Evolutionary conservation across 352 stramenopile genomes (phyloP).

Genomic region (Aphanomyces stellatus): DNA sequence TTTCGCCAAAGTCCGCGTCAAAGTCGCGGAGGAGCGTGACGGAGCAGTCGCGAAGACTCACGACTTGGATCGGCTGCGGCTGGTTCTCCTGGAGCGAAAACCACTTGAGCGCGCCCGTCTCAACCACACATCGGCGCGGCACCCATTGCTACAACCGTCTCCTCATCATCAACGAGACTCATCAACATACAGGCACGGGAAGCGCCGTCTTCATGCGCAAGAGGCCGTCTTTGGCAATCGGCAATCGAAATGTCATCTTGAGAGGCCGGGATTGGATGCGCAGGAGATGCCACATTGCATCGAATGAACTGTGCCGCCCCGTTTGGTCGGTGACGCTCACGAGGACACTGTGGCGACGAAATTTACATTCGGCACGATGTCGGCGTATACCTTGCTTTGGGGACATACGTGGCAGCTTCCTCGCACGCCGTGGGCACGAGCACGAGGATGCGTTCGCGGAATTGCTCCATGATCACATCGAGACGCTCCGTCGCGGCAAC

Average conservation of each 20-base stretch:
- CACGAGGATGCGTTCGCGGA: constrained; percentile 1
- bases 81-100: background rate
- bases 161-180: background rate
- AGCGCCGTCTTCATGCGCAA: constrained; percentile 1
- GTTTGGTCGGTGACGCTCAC: background rate
- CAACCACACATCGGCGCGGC: background rate
- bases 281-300: constrained; percentile 17
- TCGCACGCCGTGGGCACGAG: background rate
- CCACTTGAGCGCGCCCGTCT: background rate
- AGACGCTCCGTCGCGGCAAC: background rate
- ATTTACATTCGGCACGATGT: background rate
- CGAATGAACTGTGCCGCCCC: background rate
- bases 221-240: constrained; percentile 11
- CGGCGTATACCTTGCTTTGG: constrained; percentile 2
- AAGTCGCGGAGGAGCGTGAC: constrained; percentile 8
- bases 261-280: constrained; percentile 8
- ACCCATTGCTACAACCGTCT: constrained; percentile 17
- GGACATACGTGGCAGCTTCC: background rate
- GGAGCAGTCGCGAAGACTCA: background rate
- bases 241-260: constrained; percentile 8
- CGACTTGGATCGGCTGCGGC: background rate
- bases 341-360: constrained; percentile 7
- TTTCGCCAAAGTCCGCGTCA: background rate
- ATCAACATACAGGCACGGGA: constrained; percentile 1
- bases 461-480: constrained; percentile 8